A percentile compares a stretch with the other conserved stretches of the same genome.
Conservation (phyloP, 495 filamentous ascomycete species). For the Talaromyces trachyspermus region DNA sequence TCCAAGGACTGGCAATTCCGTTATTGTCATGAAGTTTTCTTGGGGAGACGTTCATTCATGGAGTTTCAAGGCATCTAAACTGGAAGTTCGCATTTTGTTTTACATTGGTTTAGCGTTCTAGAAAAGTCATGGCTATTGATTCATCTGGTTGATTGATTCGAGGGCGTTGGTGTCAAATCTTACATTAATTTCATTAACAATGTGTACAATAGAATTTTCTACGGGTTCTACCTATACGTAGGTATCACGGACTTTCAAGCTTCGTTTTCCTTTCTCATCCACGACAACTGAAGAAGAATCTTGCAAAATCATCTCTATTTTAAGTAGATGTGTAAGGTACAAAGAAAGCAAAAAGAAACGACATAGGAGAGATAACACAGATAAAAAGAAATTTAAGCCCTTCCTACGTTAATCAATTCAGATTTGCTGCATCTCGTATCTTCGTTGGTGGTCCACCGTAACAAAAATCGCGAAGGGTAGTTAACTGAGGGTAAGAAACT, state of each 20-base stretch:
- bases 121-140: too few species aligned
- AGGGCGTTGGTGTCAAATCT: neutral
- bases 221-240: too few species aligned
- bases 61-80: too few species aligned
- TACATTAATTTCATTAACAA: too few species aligned
- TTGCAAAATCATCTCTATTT: conserved; percentile 8
- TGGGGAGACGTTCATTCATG: neutral
- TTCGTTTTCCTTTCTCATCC: too few species aligned
- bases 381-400: neutral
- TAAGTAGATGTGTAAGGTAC: conserved; percentile 6
- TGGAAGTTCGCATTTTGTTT: too few species aligned
- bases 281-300: too few species aligned
- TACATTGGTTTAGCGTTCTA: too few species aligned
- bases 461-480: conserved; percentile 14
- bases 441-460: conserved; percentile 11
- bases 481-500: conserved; percentile 10
- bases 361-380: conserved; percentile 7
- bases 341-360: conserved; percentile 9
- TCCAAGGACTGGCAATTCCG: neutral
- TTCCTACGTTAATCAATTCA: conserved; percentile 1
- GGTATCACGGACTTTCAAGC: too few species aligned
- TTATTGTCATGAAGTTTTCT: neutral
- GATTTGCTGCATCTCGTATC: neutral
- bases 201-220: too few species aligned
- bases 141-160: too few species aligned